Percentiles rank a stretch among this genome's conserved stretches.
Conservation (phyloP, 1,284 basidiomycete species). For the Ustilago lituana region DNA sequence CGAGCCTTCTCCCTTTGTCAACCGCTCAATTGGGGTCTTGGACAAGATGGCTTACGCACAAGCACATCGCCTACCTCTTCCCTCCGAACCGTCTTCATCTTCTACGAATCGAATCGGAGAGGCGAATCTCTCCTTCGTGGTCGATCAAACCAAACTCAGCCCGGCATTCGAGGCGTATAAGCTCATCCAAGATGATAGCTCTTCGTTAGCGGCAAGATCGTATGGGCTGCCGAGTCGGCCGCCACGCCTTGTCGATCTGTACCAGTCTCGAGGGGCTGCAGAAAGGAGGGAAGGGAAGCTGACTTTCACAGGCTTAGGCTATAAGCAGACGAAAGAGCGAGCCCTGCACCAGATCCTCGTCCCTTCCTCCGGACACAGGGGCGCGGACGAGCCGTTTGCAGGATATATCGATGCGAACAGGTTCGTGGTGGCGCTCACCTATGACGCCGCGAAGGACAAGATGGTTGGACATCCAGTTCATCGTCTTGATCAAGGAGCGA, state of each 20-base stretch:
- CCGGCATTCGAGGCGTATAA: constrained; percentile 49
- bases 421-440: constrained; percentile 32
- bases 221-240: constrained; percentile 28
- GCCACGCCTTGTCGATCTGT: constrained; percentile 22
- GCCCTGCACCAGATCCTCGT: constrained; percentile 31
- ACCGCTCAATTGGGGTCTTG: too few relatives aligned
- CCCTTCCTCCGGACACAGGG: constrained; percentile 8
- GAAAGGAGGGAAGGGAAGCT: constrained; percentile 6
- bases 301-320: constrained; percentile 24
- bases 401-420: constrained; percentile 40
- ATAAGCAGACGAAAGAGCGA: constrained; percentile 49
- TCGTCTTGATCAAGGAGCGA: constrained; percentile 1
- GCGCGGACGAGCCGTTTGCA: constrained; percentile 25
- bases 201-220: not conserved
- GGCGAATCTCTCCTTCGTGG: constrained; percentile 6
- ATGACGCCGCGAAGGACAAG: constrained; percentile 10
- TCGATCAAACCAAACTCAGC: constrained; percentile 29
- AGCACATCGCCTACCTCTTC: constrained; percentile 23
- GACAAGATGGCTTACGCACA: constrained; percentile 32
- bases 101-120: not conserved
- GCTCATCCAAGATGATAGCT: constrained; percentile 34
- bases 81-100: not conserved
- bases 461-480: constrained; percentile 27
- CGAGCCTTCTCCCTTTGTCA: too few relatives aligned
- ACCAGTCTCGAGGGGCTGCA: not conserved